Evolutionary conservation across 2,329 filamentous ascomycete species (phyloP).

Genomic region (Fusarium papillatum): DNA sequence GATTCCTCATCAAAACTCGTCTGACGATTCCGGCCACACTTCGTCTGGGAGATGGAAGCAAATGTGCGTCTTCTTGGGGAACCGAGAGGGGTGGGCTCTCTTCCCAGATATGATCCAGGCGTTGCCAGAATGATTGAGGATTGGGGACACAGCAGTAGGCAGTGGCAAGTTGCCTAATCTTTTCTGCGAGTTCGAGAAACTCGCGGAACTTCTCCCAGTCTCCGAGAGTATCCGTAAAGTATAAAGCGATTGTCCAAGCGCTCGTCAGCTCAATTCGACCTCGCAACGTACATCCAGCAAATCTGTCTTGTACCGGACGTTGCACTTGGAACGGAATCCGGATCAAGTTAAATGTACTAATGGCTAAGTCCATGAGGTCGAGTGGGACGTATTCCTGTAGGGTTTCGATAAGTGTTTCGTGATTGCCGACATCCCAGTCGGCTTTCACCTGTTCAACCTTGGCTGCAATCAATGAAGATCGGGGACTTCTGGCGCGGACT

Average conservation of each 20-base stretch:
- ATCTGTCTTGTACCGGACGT: not conserved
- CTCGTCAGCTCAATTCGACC: not conserved
- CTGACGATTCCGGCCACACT: not conserved
- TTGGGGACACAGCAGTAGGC: not conserved
- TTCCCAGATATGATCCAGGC: not conserved
- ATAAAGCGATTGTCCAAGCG: not conserved
- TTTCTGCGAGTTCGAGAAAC: constrained; percentile 20
- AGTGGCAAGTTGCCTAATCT: not conserved
- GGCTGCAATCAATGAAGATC: not conserved
- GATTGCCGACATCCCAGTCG: not conserved
- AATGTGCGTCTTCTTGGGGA: too few species aligned
- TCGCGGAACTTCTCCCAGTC: not conserved
- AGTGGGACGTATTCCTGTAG: not conserved
- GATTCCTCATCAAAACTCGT: not conserved
- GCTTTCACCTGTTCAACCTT: not conserved
- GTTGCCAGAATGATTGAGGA: not conserved
- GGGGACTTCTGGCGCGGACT: not conserved
- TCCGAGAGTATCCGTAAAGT: not conserved
- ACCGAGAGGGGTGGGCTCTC: too few species aligned
- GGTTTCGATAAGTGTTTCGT: not conserved
- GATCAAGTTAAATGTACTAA: not conserved
- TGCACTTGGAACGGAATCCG: not conserved
- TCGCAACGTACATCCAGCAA: not conserved
- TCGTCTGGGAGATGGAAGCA: not conserved
- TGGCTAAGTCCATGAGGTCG: not conserved